Percentiles rank a stretch among this genome's conserved stretches.
phyloP scores from a whole-genome alignment of 2,329 filamentous ascomycete species.

The Monilinia laxa region DNA sequence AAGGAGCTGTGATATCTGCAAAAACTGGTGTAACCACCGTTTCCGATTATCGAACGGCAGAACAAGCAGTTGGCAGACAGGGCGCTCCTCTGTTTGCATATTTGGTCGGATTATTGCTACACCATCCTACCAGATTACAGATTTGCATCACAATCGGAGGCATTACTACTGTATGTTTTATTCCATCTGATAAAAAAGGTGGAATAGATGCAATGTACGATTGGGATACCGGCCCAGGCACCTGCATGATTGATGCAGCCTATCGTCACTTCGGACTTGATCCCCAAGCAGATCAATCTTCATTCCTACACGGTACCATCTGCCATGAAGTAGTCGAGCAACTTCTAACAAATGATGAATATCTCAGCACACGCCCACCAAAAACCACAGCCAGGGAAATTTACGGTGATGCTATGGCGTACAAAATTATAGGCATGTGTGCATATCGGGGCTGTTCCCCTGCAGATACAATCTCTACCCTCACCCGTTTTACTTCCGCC shows the following conservation, averaged over 20 bases:
- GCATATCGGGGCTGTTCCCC: slow-evolving; percentile 34
- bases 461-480: slow-evolving; percentile 38
- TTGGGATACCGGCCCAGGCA: slow-evolving; percentile 41
- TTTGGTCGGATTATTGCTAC: slow-evolving; percentile 38
- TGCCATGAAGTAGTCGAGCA: slow-evolving; percentile 39
- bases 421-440: slow-evolving; percentile 38
- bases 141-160: slow-evolving; percentile 40
- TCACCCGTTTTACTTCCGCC: slow-evolving; percentile 39
- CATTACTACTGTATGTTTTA: slow-evolving; percentile 39
- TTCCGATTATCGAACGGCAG: slow-evolving; percentile 40
- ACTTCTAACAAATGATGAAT: slow-evolving; percentile 36
- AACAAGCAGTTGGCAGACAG: slow-evolving; percentile 41
- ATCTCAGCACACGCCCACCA: slow-evolving; percentile 35
- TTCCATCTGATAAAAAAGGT: slow-evolving; percentile 38
- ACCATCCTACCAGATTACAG: slow-evolving; percentile 39
- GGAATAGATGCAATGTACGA: slow-evolving; percentile 41
- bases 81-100: slow-evolving; percentile 40
- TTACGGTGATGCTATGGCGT: slow-evolving; percentile 38
- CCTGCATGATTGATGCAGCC: slow-evolving; percentile 38
- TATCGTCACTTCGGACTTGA: slow-evolving; percentile 39
- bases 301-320: slow-evolving; percentile 34
- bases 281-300: slow-evolving; percentile 34
- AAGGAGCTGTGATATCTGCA: slow-evolving; percentile 41
- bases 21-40: slow-evolving; percentile 41
- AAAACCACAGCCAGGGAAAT: slow-evolving; percentile 40